Evolutionary conservation across 2,329 filamentous ascomycete species (phyloP).

Genomic region (Cladosporium sp.): DNA sequence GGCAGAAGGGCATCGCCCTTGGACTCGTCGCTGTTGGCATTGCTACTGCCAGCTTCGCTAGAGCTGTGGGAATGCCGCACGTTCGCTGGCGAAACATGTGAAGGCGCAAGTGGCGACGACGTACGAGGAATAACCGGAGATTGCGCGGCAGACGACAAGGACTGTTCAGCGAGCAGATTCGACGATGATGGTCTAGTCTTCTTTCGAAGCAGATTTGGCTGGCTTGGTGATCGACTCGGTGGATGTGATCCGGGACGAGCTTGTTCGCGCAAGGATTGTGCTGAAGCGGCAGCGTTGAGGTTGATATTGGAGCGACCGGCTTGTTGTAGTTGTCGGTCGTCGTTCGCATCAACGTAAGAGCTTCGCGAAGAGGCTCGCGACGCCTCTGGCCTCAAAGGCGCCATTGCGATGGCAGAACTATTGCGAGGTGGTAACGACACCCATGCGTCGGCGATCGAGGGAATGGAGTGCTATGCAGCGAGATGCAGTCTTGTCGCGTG

Average conservation of each 20-base stretch:
- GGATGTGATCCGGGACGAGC: slow-evolving; percentile 18
- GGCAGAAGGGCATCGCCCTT: background rate
- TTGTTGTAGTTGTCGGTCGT: slow-evolving; percentile 26
- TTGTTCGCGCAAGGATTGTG: slow-evolving; percentile 31
- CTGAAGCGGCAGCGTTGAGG: slow-evolving; percentile 31
- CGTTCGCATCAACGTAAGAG: slow-evolving; percentile 19
- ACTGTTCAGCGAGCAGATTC: slow-evolving; percentile 7
- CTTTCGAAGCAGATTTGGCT: slow-evolving; percentile 19
- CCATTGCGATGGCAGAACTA: slow-evolving; percentile 7
- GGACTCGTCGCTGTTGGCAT: slow-evolving; percentile 1
- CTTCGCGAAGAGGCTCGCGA: slow-evolving; percentile 14
- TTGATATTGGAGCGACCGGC: slow-evolving; percentile 31
- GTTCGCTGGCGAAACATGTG: slow-evolving; percentile 5
- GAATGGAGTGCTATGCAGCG: background rate
- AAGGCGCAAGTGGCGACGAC: slow-evolving; percentile 6
- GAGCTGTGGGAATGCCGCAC: slow-evolving; percentile 12
- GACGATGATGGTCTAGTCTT: slow-evolving; percentile 12
- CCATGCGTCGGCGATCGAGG: background rate
- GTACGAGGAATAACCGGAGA: background rate
- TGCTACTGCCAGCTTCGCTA: slow-evolving; percentile 8
- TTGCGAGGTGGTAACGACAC: background rate
- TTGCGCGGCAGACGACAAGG: background rate
- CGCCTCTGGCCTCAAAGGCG: slow-evolving; percentile 5
- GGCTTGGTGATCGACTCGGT: slow-evolving; percentile 13
- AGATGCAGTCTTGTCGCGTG: slow-evolving; percentile 4